Evolutionary conservation across 2,329 filamentous ascomycete genomes (phyloP).

Genomic region (Aspergillus japonicus): DNA sequence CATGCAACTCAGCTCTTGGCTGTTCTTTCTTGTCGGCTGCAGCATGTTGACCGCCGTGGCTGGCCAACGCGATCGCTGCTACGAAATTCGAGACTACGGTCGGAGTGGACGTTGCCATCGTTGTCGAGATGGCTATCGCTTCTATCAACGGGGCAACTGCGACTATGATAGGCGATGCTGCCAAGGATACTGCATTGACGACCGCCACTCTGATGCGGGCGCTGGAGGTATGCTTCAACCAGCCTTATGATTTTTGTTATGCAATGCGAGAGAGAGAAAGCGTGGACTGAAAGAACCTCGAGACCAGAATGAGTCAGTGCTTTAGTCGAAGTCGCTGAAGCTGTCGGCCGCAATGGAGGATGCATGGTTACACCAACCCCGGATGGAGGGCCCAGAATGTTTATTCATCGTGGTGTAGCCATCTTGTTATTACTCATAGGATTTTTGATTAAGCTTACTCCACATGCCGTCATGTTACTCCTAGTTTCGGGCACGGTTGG

Average conservation of each 20-base stretch:
- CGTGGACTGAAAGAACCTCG: background rate
- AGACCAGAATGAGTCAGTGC: background rate
- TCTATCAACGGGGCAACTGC: background rate
- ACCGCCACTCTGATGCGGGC: background rate
- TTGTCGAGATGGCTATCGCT: background rate
- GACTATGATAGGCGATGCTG: background rate
- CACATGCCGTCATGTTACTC: background rate
- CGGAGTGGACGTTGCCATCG: background rate
- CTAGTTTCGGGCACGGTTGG: too few species aligned
- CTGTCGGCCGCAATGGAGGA: background rate
- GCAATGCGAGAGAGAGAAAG: background rate
- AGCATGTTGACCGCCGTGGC: background rate
- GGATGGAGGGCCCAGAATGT: background rate
- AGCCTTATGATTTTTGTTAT: background rate
- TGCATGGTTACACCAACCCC: background rate
- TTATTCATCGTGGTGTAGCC: background rate
- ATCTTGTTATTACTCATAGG: background rate
- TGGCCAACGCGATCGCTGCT: conserved; percentile 1
- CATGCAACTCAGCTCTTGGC: conserved; percentile 2
- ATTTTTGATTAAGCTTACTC: background rate
- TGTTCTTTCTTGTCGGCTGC: background rate
- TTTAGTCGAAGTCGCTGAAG: background rate
- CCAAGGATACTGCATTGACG: background rate
- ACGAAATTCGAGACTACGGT: conserved; percentile 1
- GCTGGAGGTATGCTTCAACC: background rate